phyloP scores from a whole-genome alignment of 306 rosid genomes.

The Senna siamea region DNA sequence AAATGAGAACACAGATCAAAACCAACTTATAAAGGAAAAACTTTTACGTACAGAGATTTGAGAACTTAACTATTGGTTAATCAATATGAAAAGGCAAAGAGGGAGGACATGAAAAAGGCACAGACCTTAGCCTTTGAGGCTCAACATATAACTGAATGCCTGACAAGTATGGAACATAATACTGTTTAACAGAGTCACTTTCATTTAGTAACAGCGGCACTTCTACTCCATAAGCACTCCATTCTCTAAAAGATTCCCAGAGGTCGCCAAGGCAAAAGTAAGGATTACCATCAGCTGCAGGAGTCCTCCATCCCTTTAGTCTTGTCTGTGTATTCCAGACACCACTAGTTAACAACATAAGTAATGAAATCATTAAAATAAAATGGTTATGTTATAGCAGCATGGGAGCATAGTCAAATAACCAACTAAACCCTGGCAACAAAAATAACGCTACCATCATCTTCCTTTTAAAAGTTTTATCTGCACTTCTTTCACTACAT shows the following conservation, averaged over 20 bases:
- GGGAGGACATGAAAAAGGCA: slow-evolving; percentile 1
- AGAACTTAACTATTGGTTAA: neutral
- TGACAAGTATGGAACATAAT: slow-evolving; percentile 61
- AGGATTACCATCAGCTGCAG: slow-evolving; percentile 30
- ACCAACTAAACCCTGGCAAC: neutral
- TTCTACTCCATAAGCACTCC: slow-evolving; percentile 66
- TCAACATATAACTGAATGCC: slow-evolving; percentile 57
- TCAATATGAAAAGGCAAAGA: neutral
- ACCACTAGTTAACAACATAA: slow-evolving; percentile 33
- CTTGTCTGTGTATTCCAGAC: slow-evolving; percentile 36
- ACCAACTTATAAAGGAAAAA: slow-evolving; percentile 2
- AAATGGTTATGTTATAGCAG: neutral
- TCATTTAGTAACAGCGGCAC: slow-evolving; percentile 51
- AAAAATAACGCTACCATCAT: neutral
- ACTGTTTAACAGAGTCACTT: slow-evolving; percentile 43
- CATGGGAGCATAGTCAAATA: neutral
- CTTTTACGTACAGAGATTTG: neutral
- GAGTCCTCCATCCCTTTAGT: slow-evolving; percentile 34
- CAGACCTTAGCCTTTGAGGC: slow-evolving; percentile 43
- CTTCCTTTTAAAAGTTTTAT: neutral
- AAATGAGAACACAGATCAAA: neutral
- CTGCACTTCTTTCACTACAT: neutral
- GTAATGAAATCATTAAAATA: neutral
- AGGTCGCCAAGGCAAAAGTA: slow-evolving; percentile 55
- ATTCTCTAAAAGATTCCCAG: slow-evolving; percentile 58